Percentiles rank a stretch among this genome's conserved stretches.
Conservation (phyloP, 495 filamentous ascomycete genomes). For the Hypoxylon perforatum region DNA sequence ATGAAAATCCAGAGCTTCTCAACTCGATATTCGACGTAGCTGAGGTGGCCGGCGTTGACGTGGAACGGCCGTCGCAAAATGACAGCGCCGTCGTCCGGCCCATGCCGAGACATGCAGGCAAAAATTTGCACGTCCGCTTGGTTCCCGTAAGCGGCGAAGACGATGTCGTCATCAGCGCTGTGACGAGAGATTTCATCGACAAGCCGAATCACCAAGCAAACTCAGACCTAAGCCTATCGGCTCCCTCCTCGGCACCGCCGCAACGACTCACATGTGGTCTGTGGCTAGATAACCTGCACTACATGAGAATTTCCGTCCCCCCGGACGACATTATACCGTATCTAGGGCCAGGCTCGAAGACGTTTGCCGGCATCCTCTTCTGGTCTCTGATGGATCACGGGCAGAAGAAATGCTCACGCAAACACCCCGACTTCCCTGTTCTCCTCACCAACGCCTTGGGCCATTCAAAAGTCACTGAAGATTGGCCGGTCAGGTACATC, state of each 20-base stretch:
- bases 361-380: conserved; percentile 22
- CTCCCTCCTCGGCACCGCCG: not conserved
- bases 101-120: not conserved
- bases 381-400: conserved; percentile 26
- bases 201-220: not conserved
- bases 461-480: conserved; percentile 16
- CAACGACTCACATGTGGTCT: conserved; percentile 24
- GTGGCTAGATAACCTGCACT: conserved; percentile 22
- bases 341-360: conserved; percentile 12
- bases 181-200: conserved; percentile 2
- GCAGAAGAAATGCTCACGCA: conserved; percentile 2
- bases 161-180: conserved; percentile 8
- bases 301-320: conserved; percentile 22
- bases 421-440: not conserved
- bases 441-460: conserved; percentile 1
- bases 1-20: conserved; percentile 27
- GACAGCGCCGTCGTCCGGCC: not conserved
- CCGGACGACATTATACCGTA: conserved; percentile 30
- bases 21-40: conserved; percentile 26
- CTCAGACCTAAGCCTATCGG: not conserved
- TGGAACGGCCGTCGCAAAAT: conserved; percentile 6
- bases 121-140: not conserved
- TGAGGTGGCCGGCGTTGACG: conserved; percentile 20
- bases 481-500: conserved; percentile 14
- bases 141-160: conserved; percentile 4